A percentile compares a stretch with the other conserved stretches of the same genome.
These are phyloP conservation scores for Pterulicium gracile DNA, from an alignment of 1,284 basidiomycete genomes.

Conservation along the genomic window DNA sequence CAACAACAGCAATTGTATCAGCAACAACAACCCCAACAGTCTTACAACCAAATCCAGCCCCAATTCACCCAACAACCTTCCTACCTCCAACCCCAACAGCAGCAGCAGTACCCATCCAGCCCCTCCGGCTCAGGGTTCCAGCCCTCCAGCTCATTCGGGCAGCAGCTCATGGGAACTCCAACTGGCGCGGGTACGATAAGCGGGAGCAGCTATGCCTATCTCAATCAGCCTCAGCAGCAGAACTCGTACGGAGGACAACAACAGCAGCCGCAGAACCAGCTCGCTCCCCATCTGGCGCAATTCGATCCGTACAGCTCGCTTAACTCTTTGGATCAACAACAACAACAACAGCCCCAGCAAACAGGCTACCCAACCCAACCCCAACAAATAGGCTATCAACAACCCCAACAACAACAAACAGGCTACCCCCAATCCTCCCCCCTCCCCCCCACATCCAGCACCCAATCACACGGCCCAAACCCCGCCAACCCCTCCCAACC, in stretches of 20 bases:
- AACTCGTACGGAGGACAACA: slow-evolving; percentile 23
- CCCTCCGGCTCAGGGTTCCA: slow-evolving; percentile 19
- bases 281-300: slow-evolving; percentile 32
- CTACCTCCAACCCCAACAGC: not conserved
- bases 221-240: slow-evolving; percentile 17
- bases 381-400: slow-evolving; percentile 12
- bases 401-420: slow-evolving; percentile 13
- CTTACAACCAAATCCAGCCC: too few relatives aligned
- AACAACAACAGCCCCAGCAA: slow-evolving; percentile 14
- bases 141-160: slow-evolving; percentile 26
- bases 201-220: slow-evolving; percentile 33
- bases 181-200: slow-evolving; percentile 22
- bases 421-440: slow-evolving; percentile 10
- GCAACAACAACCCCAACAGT: slow-evolving; percentile 6
- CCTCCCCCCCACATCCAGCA: slow-evolving; percentile 12
- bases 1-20: slow-evolving; percentile 8
- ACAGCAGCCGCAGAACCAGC: slow-evolving; percentile 27
- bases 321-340: slow-evolving; percentile 4
- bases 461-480: slow-evolving; percentile 13
- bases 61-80: not conserved
- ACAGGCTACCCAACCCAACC: slow-evolving; percentile 14
- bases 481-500: slow-evolving; percentile 20
- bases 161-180: slow-evolving; percentile 19
- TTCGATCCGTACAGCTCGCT: slow-evolving; percentile 39
- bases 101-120: slow-evolving; percentile 11